Evolutionary conservation across 2,329 filamentous ascomycete species (phyloP), one percentile per base, ranked within the genome.

Genomic region (Exophiala sideris): DNA sequence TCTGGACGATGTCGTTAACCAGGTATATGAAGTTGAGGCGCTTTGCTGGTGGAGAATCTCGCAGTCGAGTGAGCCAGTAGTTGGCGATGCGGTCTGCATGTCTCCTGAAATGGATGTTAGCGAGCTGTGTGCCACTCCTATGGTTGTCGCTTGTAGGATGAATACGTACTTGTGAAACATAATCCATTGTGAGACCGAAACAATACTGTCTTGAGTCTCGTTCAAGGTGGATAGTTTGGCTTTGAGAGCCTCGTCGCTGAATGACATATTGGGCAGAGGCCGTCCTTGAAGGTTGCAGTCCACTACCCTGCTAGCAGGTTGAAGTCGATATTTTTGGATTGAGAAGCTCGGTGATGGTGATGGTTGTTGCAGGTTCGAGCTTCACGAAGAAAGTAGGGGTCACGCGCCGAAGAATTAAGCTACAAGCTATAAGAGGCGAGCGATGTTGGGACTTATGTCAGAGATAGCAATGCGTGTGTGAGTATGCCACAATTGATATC

Each of bases 161-260:
- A 4, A 24, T 33, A 54, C 62, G 63, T 84, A 95, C 91, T 91
- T 87, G 75, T 99, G 92, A 71, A 99, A 99, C 87, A 99, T 95
- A 58, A 99, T 94, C 95, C 95, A 99, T 84, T 97, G 92, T 54
- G 94, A 91, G 59, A 95, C 91, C 34, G 89, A 92, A 57, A 95
- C 84, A 67, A 99, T 97, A 73, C 91, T 95, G 70, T 99, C 94
- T 71, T 99, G 92, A 9, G 91, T 95, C 74, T 99, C 95, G 73
- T 96, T 96, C 59, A 99, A 82, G 39, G 91, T 89, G 32, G 91
- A 95, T 50, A 99, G 86, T 77, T 96, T 96, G 50, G 92, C 90
- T 70, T 91, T 84, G 52, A 99, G 91, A 44, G 91, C 89, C 76
- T 99, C 94, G 73, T 97, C 91, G 62, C 88, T 94, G 75, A 96